Conservation (phyloP, 108 stramenopile genomes). For the Fistulifera pelliculosa region DNA sequence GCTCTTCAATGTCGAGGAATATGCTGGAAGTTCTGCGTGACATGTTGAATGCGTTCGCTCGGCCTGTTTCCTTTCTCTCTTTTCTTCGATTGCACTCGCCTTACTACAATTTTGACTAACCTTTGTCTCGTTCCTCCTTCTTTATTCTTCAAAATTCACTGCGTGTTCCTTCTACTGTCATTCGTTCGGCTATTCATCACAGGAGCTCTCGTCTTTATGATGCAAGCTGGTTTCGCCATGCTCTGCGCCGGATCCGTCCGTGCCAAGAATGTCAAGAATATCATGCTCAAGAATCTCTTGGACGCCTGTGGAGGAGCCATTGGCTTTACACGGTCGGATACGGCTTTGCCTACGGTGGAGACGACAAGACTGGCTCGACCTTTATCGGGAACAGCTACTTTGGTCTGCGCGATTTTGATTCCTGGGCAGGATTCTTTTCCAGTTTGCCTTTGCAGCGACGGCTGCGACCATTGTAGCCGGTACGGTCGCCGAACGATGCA, state of each 20-base stretch:
- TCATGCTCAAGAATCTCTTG: slow-evolving; percentile 75
- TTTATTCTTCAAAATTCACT: too few relatives aligned
- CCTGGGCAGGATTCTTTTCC: slow-evolving; percentile 68
- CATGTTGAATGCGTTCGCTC: too few relatives aligned
- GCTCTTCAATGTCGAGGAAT: too few relatives aligned
- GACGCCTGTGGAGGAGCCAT: slow-evolving; percentile 74
- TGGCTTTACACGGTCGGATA: slow-evolving; percentile 74
- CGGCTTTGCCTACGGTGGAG: slow-evolving; percentile 70
- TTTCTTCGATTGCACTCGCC: too few relatives aligned
- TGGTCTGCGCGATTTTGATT: slow-evolving; percentile 26
- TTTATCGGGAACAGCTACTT: slow-evolving; percentile 60
- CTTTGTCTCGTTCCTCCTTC: too few relatives aligned
- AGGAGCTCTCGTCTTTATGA: slow-evolving; percentile 52
- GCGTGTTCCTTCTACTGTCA: background rate
- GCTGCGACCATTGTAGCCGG: slow-evolving; percentile 77
- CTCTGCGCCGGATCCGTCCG: slow-evolving; percentile 75
- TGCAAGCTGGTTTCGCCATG: slow-evolving; percentile 81
- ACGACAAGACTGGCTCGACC: slow-evolving; percentile 19
- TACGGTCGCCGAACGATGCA: slow-evolving; percentile 71
- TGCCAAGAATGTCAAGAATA: slow-evolving; percentile 78
- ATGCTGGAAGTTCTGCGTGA: too few relatives aligned
- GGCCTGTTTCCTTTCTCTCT: too few relatives aligned
- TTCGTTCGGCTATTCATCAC: background rate
- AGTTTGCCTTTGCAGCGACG: slow-evolving; percentile 82
- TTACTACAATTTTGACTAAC: too few relatives aligned